A percentile compares a stretch with the other conserved stretches of the same genome.
These are phyloP conservation scores for Salix arbutifolia DNA, from an alignment of 345 rosid genomes.

Conservation along the genomic window DNA sequence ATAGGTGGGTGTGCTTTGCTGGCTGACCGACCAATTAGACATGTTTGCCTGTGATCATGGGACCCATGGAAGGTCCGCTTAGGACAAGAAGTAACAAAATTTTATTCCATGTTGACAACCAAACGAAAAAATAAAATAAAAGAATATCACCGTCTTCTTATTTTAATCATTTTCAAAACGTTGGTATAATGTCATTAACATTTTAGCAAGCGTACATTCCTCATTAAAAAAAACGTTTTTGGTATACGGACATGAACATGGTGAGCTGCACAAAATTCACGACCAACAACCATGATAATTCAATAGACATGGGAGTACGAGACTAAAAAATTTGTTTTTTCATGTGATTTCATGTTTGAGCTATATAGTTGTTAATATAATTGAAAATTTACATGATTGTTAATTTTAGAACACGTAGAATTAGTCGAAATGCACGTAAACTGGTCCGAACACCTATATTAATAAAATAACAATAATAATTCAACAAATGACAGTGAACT, in stretches of 20 bases:
- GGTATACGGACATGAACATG: background rate
- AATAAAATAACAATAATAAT: too few relatives aligned
- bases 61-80: background rate
- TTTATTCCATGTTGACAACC: background rate
- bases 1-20: conserved; percentile 7
- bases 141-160: background rate
- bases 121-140: background rate
- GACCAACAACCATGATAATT: background rate
- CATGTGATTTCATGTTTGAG: too few relatives aligned
- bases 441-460: too few relatives aligned
- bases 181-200: background rate
- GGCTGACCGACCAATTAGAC: conserved; percentile 21
- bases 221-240: too few relatives aligned
- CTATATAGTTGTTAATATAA: fast-evolving
- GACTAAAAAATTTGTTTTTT: too few relatives aligned
- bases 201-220: background rate
- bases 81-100: background rate
- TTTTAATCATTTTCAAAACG: background rate
- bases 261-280: background rate
- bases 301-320: too few relatives aligned
- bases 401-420: fast-evolving
- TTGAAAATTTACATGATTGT: too few relatives aligned
- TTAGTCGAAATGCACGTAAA: fast-evolving
- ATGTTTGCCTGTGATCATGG: background rate
- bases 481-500: background rate